These are phyloP conservation scores for Xylaria nigripes DNA, from an alignment of 495 filamentous ascomycete species.

Conservation along the genomic window DNA sequence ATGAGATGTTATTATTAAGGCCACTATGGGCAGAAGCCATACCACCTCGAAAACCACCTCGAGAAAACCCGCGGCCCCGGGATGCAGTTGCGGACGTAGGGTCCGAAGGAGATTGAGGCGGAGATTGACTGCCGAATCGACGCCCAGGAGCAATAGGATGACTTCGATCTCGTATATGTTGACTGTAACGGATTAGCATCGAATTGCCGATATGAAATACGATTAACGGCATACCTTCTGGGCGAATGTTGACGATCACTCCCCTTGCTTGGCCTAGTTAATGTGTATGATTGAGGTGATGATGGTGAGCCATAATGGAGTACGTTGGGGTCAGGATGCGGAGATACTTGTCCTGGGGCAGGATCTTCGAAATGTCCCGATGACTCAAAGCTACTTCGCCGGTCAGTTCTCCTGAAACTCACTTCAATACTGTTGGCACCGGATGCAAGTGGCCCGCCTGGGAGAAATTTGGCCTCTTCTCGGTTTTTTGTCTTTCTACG, in stretches of 20 bases:
- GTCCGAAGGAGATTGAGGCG: slow-evolving; percentile 39
- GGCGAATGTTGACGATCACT: slow-evolving; percentile 49
- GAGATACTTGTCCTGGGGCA: slow-evolving; percentile 50
- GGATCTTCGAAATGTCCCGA: slow-evolving; percentile 26
- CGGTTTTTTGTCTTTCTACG: slow-evolving; percentile 28
- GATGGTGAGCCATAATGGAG: slow-evolving; percentile 63
- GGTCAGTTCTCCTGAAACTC: slow-evolving; percentile 32
- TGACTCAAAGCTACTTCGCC: slow-evolving; percentile 32
- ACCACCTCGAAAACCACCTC: slow-evolving; percentile 37
- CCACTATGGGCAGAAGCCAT: slow-evolving; percentile 28
- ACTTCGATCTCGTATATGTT: slow-evolving; percentile 49
- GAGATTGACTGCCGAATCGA: slow-evolving; percentile 39
- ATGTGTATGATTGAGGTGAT: slow-evolving; percentile 56
- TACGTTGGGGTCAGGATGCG: slow-evolving; percentile 48
- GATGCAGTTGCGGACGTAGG: slow-evolving; percentile 47
- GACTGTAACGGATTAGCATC: slow-evolving; percentile 34
- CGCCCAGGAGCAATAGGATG: slow-evolving; percentile 46
- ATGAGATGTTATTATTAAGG: background rate
- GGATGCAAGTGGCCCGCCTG: slow-evolving; percentile 29
- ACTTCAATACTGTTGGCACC: slow-evolving; percentile 44
- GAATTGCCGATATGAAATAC: slow-evolving; percentile 14
- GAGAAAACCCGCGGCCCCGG: slow-evolving; percentile 44
- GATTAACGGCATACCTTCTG: slow-evolving; percentile 45
- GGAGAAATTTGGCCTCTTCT: slow-evolving; percentile 26
- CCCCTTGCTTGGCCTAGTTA: slow-evolving; percentile 51